Evolutionary conservation across 1,284 basidiomycete genomes (phyloP).

Genomic region (Malassezia arunalokei): DNA sequence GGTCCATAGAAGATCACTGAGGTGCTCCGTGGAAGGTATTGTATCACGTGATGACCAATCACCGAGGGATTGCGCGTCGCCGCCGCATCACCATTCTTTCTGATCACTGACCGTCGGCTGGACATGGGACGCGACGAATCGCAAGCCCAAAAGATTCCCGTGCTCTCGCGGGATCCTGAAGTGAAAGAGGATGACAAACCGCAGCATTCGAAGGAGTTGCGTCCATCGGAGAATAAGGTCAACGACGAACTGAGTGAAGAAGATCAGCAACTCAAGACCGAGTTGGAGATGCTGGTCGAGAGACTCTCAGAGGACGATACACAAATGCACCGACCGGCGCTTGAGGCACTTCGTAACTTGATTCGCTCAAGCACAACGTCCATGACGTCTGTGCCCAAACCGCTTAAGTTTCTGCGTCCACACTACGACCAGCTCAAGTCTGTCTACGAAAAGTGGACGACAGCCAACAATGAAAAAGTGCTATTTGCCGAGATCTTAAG

Average conservation of each 20-base stretch:
- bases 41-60: constrained; percentile 10
- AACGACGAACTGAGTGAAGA: constrained; percentile 71
- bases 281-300: constrained; percentile 95
- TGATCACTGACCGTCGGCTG: not conserved
- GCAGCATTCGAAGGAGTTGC: constrained; percentile 25
- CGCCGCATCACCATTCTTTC: not conserved
- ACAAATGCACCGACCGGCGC: constrained; percentile 70
- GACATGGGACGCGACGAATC: constrained; percentile 17
- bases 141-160: constrained; percentile 35
- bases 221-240: constrained; percentile 25
- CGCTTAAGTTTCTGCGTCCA: constrained; percentile 92
- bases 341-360: constrained; percentile 83
- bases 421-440: constrained; percentile 68
- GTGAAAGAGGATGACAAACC: constrained; percentile 27
- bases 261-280: constrained; percentile 81
- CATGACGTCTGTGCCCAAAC: constrained; percentile 99
- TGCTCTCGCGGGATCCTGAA: constrained; percentile 48
- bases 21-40: not conserved
- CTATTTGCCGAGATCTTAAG: constrained; percentile 97
- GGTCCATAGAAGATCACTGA: constrained; percentile 22
- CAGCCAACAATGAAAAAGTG: constrained; percentile 53
- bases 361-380: constrained; percentile 95
- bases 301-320: constrained; percentile 81
- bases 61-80: constrained; percentile 10
- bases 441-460: constrained; percentile 34